A percentile compares a stretch with the other conserved stretches of the same genome.
These are phyloP conservation scores for Fusarium falciforme DNA, from an alignment of 2,329 filamentous ascomycete genomes.

Conservation along the genomic window DNA sequence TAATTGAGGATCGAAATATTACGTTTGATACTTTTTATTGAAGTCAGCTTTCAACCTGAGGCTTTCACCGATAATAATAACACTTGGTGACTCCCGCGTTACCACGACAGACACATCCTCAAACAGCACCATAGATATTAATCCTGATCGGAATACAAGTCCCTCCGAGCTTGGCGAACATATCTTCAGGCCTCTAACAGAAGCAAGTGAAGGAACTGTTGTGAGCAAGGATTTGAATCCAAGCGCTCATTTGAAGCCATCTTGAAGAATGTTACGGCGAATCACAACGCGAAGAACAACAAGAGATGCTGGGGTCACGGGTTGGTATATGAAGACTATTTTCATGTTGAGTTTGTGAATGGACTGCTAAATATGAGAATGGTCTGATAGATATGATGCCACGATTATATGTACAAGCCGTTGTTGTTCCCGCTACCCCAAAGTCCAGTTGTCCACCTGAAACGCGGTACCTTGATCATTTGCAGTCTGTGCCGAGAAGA, in stretches of 20 bases:
- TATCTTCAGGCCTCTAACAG: too few species aligned
- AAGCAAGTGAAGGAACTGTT: background rate
- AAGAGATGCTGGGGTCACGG: slow-evolving; percentile 52
- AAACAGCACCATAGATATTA: too few species aligned
- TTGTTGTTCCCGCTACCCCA: background rate
- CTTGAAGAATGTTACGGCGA: slow-evolving; percentile 48
- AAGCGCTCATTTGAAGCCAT: slow-evolving; percentile 42
- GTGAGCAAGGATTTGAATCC: slow-evolving; percentile 2
- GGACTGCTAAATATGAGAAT: slow-evolving; percentile 26
- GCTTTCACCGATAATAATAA: background rate
- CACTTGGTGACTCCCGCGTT: background rate
- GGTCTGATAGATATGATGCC: background rate
- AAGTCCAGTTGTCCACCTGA: slow-evolving; percentile 15
- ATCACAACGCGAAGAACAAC: slow-evolving; percentile 47
- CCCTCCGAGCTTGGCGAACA: too few species aligned
- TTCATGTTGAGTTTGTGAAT: slow-evolving; percentile 49
- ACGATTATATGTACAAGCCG: background rate
- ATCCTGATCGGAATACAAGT: too few species aligned
- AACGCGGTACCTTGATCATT: slow-evolving; percentile 15
- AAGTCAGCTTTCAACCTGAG: background rate
- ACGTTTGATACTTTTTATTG: background rate
- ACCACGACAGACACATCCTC: slow-evolving; percentile 5
- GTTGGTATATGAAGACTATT: slow-evolving; percentile 62
- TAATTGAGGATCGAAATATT: background rate
- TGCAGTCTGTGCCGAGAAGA: slow-evolving; percentile 43